Evolutionary conservation across 805 yeast species (phyloP).

Genomic region (Yamadazyma takamatsuzukensis): DNA sequence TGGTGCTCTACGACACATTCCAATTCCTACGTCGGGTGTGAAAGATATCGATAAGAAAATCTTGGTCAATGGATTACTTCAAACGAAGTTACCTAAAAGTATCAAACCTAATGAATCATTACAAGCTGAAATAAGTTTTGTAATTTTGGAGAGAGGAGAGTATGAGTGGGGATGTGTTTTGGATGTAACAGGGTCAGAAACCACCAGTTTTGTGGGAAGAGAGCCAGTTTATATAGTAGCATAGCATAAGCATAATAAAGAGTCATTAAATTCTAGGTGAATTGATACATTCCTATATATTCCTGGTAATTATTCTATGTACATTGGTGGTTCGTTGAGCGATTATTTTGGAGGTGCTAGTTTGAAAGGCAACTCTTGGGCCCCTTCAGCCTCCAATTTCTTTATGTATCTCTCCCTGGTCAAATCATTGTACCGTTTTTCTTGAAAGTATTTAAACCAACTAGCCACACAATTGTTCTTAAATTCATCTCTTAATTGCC

Average conservation of each 20-base stretch:
- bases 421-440: constrained; percentile 76
- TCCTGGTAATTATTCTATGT: too few relatives aligned
- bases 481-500: constrained; percentile 52
- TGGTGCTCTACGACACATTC: constrained; percentile 64
- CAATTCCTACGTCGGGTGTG: constrained; percentile 17
- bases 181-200: constrained; percentile 16
- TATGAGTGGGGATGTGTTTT: constrained; percentile 68
- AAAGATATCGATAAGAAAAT: constrained; percentile 50
- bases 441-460: constrained; percentile 89
- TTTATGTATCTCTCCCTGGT: constrained; percentile 64
- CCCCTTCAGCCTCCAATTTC: constrained; percentile 70
- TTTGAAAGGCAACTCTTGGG: constrained; percentile 33
- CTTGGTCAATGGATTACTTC: constrained; percentile 70
- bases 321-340: too few relatives aligned
- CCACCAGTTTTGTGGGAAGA: constrained; percentile 19
- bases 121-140: constrained; percentile 50
- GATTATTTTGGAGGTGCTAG: constrained; percentile 16
- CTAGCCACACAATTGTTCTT: constrained; percentile 75
- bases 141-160: constrained; percentile 71
- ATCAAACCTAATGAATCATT: constrained; percentile 41
- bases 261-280: not conserved
- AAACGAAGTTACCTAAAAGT: constrained; percentile 43
- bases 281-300: too few relatives aligned
- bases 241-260: not conserved
- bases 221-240: constrained; percentile 30